Evolutionary conservation across 306 rosid genomes (phyloP), one percentile per base, ranked within the genome.

Genomic region (Vigna nakashimae): DNA sequence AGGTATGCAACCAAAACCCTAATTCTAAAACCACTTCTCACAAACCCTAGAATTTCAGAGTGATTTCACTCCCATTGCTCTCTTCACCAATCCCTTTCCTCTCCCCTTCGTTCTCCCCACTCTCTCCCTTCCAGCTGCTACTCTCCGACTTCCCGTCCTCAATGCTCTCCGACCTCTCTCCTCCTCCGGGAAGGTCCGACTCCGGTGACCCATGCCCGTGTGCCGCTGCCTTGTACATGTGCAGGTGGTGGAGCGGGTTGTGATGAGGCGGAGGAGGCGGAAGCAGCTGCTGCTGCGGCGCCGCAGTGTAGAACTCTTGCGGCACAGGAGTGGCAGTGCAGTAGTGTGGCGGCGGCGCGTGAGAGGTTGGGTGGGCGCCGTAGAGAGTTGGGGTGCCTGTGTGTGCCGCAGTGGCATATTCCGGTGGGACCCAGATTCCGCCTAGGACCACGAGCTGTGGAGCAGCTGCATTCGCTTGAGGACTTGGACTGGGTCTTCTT

Each of bases 341-440:
- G 77, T 88, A 96, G 81, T 90, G 98, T 0, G 93, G 84, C 1
- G 92, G 77, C 0, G 92, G 89, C 9, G 87, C 88, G 50, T 89
- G 98, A 51, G 97, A 82, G 18, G 85, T 53, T 6, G 93, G 91
- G 78, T 93, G 98, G 2, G 90, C 83, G 16, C 94, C 83, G 51
- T 96, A 91, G 48, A 96, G 88, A 16, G 93, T 81, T 1, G 90
- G 63, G 16, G 89, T 76, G 9, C 89, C 98, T 2, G 85, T 11
- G 34, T 91, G 95, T 1, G 90, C 90, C 7, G 92, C 86, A 0
- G 88, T 76, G 58, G 93, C 96, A 43, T 96, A 96, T 78, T 96
- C 99, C 7, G 90, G 97, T 64, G 92, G 96, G 68, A 96, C 99
- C 99, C 99, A 96, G 53, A 96, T 93, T 45, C 99, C 94, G 16